Evolutionary conservation across 2,329 filamentous ascomycete genomes (phyloP).

Genomic region (Claviceps paspali): DNA sequence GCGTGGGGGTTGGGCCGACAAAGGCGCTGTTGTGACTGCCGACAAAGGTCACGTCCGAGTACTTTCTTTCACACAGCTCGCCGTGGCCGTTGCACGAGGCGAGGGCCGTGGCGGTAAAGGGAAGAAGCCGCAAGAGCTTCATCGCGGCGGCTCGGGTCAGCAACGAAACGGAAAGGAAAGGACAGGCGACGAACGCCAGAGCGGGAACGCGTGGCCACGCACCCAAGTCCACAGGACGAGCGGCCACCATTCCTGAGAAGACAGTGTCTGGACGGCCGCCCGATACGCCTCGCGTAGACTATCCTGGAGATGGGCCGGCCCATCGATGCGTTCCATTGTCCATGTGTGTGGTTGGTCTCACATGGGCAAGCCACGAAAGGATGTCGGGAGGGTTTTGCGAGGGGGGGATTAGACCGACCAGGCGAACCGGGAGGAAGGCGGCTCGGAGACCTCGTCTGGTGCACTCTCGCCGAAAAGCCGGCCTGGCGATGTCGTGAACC

Average conservation of each 20-base stretch:
- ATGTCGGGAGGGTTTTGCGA: not conserved
- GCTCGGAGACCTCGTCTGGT: too few relatives aligned
- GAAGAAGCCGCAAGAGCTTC: conserved; percentile 7
- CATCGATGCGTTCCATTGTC: conserved; percentile 6
- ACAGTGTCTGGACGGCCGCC: not conserved
- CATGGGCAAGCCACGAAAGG: conserved; percentile 1
- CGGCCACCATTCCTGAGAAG: conserved; percentile 3
- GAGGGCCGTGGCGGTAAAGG: conserved; percentile 9
- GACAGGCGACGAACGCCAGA: not conserved
- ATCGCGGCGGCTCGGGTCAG: not conserved
- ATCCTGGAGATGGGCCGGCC: conserved; percentile 6
- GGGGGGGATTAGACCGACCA: too few relatives aligned
- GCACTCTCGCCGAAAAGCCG: not conserved
- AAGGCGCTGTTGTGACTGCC: conserved; percentile 54
- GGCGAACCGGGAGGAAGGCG: too few relatives aligned
- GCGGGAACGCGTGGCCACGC: conserved; percentile 3
- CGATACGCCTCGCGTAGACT: not conserved
- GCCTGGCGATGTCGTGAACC: not conserved
- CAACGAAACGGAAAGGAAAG: not conserved
- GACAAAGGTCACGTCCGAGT: conserved; percentile 44
- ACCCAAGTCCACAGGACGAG: conserved; percentile 3
- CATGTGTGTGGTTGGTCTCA: conserved; percentile 4
- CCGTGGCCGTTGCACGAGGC: conserved; percentile 41
- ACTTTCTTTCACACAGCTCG: conserved; percentile 38
- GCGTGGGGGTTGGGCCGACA: conserved; percentile 34